A percentile compares a stretch with the other conserved stretches of the same genome.
Conservation (phyloP, 768 basidiomycete species). For the Panellus pusillus region DNA sequence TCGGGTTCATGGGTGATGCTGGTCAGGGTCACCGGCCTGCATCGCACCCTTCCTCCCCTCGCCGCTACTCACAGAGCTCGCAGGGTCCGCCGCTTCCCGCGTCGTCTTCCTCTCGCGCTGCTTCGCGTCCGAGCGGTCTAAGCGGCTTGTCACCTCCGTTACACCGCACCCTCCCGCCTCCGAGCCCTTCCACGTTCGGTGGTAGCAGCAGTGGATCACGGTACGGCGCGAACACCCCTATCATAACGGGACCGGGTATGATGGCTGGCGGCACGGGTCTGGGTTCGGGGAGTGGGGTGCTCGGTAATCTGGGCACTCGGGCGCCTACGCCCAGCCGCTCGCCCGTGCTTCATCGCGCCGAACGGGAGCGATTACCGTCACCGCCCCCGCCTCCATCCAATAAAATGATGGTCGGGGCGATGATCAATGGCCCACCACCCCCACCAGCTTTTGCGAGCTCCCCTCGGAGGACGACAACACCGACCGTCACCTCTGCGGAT, state of each 20-base stretch:
- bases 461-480: conserved; percentile 15
- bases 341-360: conserved; percentile 18
- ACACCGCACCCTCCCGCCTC: conserved; percentile 26
- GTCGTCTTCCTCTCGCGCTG: conserved; percentile 22
- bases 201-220: conserved; percentile 22
- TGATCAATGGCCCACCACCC: conserved; percentile 20
- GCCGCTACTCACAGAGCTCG: conserved; percentile 21
- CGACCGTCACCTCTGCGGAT: conserved; percentile 7
- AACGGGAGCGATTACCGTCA: conserved; percentile 17
- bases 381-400: conserved; percentile 12
- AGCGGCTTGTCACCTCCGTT: conserved; percentile 14
- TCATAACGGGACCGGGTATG: conserved; percentile 9
- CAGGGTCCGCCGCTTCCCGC: conserved; percentile 21
- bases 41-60: conserved; percentile 20
- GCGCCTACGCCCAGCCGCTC: conserved; percentile 19
- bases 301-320: conserved; percentile 4
- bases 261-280: conserved; percentile 14
- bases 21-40: conserved; percentile 16
- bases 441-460: conserved; percentile 11
- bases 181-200: conserved; percentile 22
- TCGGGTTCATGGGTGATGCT: conserved; percentile 25
- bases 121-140: conserved; percentile 22
- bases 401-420: conserved; percentile 23
- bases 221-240: conserved; percentile 16
- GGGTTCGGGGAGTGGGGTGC: conserved; percentile 14